These are phyloP conservation scores for Annona cherimola DNA, from an alignment of 164 flowering plant genomes.

Conservation along the genomic window DNA sequence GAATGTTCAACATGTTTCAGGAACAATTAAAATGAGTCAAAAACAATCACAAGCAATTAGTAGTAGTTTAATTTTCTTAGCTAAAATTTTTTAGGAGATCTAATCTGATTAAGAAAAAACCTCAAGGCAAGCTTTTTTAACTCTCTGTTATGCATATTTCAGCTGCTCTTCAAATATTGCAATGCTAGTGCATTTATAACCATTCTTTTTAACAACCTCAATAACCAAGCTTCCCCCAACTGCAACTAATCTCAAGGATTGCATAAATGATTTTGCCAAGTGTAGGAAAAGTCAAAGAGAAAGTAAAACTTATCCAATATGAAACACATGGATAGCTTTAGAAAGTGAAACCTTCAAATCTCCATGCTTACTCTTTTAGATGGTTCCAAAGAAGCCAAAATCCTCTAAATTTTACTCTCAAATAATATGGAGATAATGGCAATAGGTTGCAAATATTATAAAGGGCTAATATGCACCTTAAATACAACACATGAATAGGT, in stretches of 20 bases:
- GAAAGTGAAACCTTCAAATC: constrained; percentile 63
- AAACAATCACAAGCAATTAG: too few relatives aligned
- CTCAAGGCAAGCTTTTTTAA: constrained; percentile 80
- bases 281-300: background rate
- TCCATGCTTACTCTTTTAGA: constrained; percentile 50
- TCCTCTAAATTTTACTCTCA: background rate
- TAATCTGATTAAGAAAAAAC: too few relatives aligned
- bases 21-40: too few relatives aligned
- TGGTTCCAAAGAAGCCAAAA: constrained; percentile 1
- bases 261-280: constrained; percentile 35
- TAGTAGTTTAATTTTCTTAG: too few relatives aligned
- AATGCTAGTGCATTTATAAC: constrained; percentile 92
- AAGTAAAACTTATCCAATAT: background rate
- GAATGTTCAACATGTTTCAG: too few relatives aligned
- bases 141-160: constrained; percentile 64
- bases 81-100: too few relatives aligned
- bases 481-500: constrained; percentile 85
- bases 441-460: background rate
- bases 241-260: constrained; percentile 86
- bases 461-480: constrained; percentile 41
- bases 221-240: constrained; percentile 95
- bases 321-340: background rate
- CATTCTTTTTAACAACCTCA: constrained; percentile 78
- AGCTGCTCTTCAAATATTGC: constrained; percentile 80
- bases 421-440: background rate